Evolutionary conservation across 1,139 yeast genomes (phyloP), one percentile per base, ranked within the genome.

Genomic region (Blastobotrys serpentis): DNA sequence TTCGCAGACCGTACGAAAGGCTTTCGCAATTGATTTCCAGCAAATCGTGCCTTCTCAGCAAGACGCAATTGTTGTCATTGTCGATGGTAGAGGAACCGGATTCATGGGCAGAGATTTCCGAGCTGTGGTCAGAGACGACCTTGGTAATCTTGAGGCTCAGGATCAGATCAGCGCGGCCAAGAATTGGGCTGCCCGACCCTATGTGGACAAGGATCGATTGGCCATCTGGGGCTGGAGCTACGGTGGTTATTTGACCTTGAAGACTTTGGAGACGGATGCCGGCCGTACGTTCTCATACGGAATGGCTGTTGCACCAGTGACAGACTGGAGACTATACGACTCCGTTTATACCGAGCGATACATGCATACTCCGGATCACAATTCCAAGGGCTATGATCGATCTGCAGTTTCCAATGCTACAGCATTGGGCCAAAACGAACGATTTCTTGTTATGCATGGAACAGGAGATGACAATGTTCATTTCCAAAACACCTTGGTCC

Each of bases 171-270:
- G 77, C 1, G 82, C 86, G 0, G 82, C 88, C 0, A 73, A 81
- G 47, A 73, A 74, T 42, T 87, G 84, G 71, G 76, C 88, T 14
- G 58, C 69, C 13, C 65, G 71, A 46, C 68, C 71, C 0, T 79
- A 79, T 56, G 77, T 92, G 25, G 84, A 87, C 60, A 61, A 66
- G 17, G 75, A 77, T 2, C 75, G 72, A 45, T 81, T 87, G n/a
- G 96, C 96, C 0, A 75, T 87, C 43, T 94, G 98, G 95, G 95
- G 95, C n/a, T 87, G 95, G 95, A 82, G 90, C 2, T 87, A 86
- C 61, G 95, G 95, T 44, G 95, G 95, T 0, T 87, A 81, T 64
- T 73, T 84, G 50, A 84, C 95, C 0, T 69, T 87, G 52, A 86
- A 86, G 67, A 82, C 90, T 0, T 68, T 86, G 26, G 95, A 87